These are phyloP conservation scores for Diplodia mutila DNA, from an alignment of 2,329 filamentous ascomycete species.

Conservation along the genomic window DNA sequence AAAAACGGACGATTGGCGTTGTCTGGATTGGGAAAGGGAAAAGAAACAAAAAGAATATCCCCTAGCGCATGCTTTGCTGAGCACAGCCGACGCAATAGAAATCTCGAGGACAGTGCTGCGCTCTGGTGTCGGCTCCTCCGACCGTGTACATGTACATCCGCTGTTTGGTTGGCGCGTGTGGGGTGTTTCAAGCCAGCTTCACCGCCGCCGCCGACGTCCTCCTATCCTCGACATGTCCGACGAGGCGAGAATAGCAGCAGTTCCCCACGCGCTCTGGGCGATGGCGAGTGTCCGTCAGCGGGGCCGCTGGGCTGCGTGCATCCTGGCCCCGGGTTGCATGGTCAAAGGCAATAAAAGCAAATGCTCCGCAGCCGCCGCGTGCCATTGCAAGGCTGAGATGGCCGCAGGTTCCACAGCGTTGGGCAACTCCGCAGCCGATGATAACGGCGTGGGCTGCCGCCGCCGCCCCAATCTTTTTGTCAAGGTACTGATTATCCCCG, in stretches of 20 bases:
- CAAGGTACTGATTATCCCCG: slow-evolving; percentile 2
- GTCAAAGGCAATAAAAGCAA: no score
- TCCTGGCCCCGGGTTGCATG: no score
- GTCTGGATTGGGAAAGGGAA: not conserved
- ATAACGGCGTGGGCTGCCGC: not conserved
- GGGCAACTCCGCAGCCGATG: slow-evolving; percentile 1
- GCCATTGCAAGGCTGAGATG: slow-evolving; percentile 5
- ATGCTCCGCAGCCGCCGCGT: no score
- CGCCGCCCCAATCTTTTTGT: not conserved
- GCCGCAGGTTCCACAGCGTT: not conserved
- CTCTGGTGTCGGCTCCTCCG: not conserved
- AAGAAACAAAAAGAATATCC: slow-evolving; percentile 12
- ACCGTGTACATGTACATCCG: not conserved
- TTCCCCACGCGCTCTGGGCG: not conserved
- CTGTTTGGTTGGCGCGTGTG: no score
- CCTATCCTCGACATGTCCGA: not conserved
- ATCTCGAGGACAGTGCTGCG: not conserved
- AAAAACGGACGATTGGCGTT: not conserved
- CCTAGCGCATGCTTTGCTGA: not conserved
- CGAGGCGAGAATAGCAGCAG: not conserved
- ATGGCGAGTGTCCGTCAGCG: not conserved
- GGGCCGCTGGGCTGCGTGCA: not conserved
- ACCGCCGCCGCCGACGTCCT: slow-evolving; percentile 11
- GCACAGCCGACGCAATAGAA: not conserved
- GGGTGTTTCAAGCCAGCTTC: slow-evolving; percentile 7